A percentile compares a stretch with the other conserved stretches of the same genome.
phyloP scores from a whole-genome alignment of 2,329 filamentous ascomycete genomes.

The Monosporascus sp. region DNA sequence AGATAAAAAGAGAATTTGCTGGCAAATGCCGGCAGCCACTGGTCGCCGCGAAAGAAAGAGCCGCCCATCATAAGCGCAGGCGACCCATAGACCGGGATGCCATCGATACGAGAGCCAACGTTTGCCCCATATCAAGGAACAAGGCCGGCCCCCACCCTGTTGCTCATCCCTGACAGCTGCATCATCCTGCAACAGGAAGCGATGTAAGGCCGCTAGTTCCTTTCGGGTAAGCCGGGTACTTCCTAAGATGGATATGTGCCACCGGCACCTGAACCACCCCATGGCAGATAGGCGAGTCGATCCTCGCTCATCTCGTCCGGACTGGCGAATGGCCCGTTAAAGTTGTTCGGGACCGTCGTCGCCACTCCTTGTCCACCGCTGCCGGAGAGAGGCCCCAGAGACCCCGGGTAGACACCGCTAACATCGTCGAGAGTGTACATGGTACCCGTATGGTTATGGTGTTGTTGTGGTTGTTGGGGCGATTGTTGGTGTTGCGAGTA shows the following conservation, averaged over 20 bases:
- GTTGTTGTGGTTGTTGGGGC: background rate
- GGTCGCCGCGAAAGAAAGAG: no score
- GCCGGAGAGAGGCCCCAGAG: slow-evolving; percentile 3
- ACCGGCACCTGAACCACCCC: slow-evolving; percentile 3
- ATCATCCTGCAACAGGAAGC: background rate
- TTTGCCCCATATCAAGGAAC: no score
- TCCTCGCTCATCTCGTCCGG: slow-evolving; percentile 4
- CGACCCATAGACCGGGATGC: no score
- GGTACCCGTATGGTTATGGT: background rate
- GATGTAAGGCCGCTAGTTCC: background rate
- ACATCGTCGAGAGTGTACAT: slow-evolving; percentile 15
- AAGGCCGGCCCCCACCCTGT: no score
- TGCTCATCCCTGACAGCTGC: background rate
- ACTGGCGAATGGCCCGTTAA: slow-evolving; percentile 8
- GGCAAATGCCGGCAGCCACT: no score
- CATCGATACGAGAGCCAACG: no score
- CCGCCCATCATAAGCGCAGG: no score
- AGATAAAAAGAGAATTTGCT: no score
- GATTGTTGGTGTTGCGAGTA: background rate
- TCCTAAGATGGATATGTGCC: slow-evolving; percentile 4
- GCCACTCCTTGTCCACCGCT: slow-evolving; percentile 2
- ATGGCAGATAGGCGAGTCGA: slow-evolving; percentile 5
- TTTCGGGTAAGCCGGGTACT: background rate
- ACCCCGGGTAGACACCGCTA: slow-evolving; percentile 13
- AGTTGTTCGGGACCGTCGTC: slow-evolving; percentile 3